phyloP scores from a whole-genome alignment of 805 yeast species.

The Kurtzmaniella fragi region DNA sequence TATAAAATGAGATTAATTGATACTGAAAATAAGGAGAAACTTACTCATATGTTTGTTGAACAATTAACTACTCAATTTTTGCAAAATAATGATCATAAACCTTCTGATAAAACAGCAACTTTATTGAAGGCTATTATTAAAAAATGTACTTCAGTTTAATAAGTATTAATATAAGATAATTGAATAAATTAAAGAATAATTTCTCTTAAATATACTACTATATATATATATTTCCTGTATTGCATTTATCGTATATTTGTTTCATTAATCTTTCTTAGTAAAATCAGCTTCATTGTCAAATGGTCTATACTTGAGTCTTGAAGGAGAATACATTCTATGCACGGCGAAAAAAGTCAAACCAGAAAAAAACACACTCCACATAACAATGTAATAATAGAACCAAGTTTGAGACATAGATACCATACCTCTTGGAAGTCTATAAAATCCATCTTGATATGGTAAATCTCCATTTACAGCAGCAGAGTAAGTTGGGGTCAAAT shows the following conservation, averaged over 20 bases:
- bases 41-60: slow-evolving; percentile 25
- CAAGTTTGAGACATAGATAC: slow-evolving; percentile 22
- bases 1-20: slow-evolving; percentile 42
- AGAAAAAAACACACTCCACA: slow-evolving; percentile 16
- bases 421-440: slow-evolving; percentile 24
- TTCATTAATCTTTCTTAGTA: slow-evolving; percentile 2
- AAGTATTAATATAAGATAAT: too few relatives aligned
- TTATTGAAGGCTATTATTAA: slow-evolving; percentile 37
- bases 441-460: slow-evolving; percentile 38
- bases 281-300: slow-evolving; percentile 2
- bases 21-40: slow-evolving; percentile 22
- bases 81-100: slow-evolving; percentile 12
- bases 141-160: slow-evolving; percentile 22
- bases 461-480: slow-evolving; percentile 11
- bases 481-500: slow-evolving; percentile 16
- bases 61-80: slow-evolving; percentile 23
- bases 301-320: neutral
- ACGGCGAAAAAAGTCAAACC: slow-evolving; percentile 17
- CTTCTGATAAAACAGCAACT: slow-evolving; percentile 20
- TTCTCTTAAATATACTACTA: too few relatives aligned
- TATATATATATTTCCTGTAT: neutral
- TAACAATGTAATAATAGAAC: slow-evolving; percentile 14
- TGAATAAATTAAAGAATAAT: too few relatives aligned
- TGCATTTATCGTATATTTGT: too few relatives aligned
- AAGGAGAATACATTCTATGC: too few relatives aligned